phyloP scores from a whole-genome alignment of 106 monocot species.

The Phalaenopsis aphrodite region DNA sequence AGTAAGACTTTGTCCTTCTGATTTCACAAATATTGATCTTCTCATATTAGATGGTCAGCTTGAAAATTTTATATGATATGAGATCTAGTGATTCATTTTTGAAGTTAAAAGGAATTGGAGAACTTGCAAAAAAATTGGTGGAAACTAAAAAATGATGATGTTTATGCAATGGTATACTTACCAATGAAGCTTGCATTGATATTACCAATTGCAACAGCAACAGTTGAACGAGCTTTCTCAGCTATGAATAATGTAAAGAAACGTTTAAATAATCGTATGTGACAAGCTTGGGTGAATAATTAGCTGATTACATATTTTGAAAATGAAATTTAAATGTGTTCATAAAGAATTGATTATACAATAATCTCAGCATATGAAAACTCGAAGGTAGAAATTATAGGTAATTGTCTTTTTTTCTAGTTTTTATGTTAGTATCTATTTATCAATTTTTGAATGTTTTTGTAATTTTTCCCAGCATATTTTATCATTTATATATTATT shows the following conservation, averaged over 20 bases:
- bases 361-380: too few species aligned
- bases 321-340: background rate
- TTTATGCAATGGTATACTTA: background rate
- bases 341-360: too few species aligned
- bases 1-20: background rate
- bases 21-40: background rate
- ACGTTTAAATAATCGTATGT: background rate
- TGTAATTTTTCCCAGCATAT: too few species aligned
- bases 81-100: background rate
- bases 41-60: background rate
- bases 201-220: background rate
- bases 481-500: too few species aligned
- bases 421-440: too few species aligned
- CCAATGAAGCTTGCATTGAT: background rate
- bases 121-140: too few species aligned
- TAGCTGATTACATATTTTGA: background rate
- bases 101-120: background rate
- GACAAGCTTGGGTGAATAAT: background rate
- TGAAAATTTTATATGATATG: too few species aligned
- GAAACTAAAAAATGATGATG: background rate
- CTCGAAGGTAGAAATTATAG: too few species aligned
- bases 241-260: background rate
- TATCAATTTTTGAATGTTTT: too few species aligned
- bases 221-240: background rate
- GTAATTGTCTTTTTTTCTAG: too few species aligned